A percentile compares a stretch with the other conserved stretches of the same genome.
Conservation (phyloP, 331 rosid species). For the Spiraea crenata region DNA sequence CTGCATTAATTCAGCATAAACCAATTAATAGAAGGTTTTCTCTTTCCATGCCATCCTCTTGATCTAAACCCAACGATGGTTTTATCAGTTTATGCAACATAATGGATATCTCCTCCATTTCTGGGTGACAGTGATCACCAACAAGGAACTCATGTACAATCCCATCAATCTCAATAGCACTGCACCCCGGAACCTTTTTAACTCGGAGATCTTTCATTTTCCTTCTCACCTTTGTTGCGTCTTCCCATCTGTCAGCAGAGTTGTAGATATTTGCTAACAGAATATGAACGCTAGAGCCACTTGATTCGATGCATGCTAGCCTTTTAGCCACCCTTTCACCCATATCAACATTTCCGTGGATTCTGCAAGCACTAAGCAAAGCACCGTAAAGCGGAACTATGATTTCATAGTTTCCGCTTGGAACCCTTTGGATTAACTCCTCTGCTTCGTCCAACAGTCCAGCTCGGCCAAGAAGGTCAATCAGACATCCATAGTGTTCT, state of each 20-base stretch:
- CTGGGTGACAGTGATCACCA: conserved; percentile 35
- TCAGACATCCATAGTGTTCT: conserved; percentile 66
- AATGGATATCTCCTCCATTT: conserved; percentile 25
- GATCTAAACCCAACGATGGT: conserved; percentile 16
- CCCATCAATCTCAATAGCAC: conserved; percentile 60
- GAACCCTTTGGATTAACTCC: conserved; percentile 48
- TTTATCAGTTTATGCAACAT: conserved; percentile 21
- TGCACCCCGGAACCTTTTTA: conserved; percentile 61
- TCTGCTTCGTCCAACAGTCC: conserved; percentile 68
- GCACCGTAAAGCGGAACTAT: conserved; percentile 62
- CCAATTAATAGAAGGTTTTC: neutral
- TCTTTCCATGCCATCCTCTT: conserved; percentile 17
- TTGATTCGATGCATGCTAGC: conserved; percentile 46
- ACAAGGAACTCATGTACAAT: conserved; percentile 37
- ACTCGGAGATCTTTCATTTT: conserved; percentile 66
- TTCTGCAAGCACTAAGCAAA: conserved; percentile 77
- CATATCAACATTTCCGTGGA: conserved; percentile 57
- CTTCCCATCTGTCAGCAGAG: conserved; percentile 71
- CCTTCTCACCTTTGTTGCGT: conserved; percentile 59
- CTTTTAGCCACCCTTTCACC: conserved; percentile 55
- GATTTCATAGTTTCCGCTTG: conserved; percentile 37
- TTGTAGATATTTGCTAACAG: conserved; percentile 75
- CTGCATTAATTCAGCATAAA: neutral
- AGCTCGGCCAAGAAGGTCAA: conserved; percentile 76
- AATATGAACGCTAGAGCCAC: conserved; percentile 58